A percentile compares a stretch with the other conserved stretches of the same genome.
These are phyloP conservation scores for Wakefieldia striispora DNA, from an alignment of 768 basidiomycete species.

Conservation along the genomic window DNA sequence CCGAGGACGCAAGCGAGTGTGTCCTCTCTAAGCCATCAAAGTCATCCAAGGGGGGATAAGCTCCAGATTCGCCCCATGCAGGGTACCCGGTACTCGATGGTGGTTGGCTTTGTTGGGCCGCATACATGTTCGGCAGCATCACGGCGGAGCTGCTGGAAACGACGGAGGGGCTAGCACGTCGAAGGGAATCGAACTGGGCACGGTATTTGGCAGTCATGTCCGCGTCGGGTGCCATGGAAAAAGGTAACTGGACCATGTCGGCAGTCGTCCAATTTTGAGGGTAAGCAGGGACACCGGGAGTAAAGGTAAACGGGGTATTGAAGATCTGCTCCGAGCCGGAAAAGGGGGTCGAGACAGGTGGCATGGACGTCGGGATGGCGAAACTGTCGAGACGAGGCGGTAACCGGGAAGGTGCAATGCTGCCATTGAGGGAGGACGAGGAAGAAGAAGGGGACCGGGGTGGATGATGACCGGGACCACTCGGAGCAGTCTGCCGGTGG, in stretches of 20 bases:
- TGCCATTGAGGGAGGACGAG: slow-evolving; percentile 26
- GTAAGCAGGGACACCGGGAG: slow-evolving; percentile 19
- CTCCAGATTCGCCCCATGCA: slow-evolving; percentile 25
- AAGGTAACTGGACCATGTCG: slow-evolving; percentile 21
- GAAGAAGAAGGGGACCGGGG: slow-evolving; percentile 35
- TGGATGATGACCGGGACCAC: slow-evolving; percentile 64
- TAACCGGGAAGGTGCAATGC: slow-evolving; percentile 18
- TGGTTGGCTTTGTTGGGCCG: slow-evolving; percentile 15
- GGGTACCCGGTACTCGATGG: slow-evolving; percentile 22
- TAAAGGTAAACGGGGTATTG: slow-evolving; percentile 32
- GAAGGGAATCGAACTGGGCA: slow-evolving; percentile 43
- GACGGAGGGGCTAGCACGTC: slow-evolving; percentile 28
- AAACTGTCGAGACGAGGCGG: slow-evolving; percentile 41
- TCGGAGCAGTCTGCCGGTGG: slow-evolving; percentile 77
- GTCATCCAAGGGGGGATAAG: slow-evolving; percentile 28
- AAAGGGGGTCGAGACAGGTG: slow-evolving; percentile 19
- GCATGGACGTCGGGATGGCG: slow-evolving; percentile 36
- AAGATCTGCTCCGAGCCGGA: slow-evolving; percentile 29
- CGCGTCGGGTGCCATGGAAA: slow-evolving; percentile 21
- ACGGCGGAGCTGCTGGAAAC: slow-evolving; percentile 4
- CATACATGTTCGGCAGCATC: slow-evolving; percentile 17
- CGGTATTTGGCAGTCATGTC: slow-evolving; percentile 51
- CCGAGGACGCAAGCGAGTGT: slow-evolving; percentile 21
- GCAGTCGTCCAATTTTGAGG: slow-evolving; percentile 13
- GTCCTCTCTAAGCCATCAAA: slow-evolving; percentile 20